Conservation (phyloP, 768 basidiomycete species). For the Hericium alpestre region DNA sequence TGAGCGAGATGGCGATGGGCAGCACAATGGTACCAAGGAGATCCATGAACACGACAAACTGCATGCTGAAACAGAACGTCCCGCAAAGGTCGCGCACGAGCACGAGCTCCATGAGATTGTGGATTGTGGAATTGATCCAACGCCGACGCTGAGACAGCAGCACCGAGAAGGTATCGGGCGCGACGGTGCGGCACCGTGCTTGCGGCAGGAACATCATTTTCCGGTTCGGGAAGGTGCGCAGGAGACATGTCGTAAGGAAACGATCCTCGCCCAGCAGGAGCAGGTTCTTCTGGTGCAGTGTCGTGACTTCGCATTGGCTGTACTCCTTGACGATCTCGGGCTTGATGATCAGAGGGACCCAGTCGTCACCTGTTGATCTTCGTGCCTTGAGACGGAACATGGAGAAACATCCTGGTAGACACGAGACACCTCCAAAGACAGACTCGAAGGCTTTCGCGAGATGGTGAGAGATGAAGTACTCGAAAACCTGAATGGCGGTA, state of each 20-base stretch:
- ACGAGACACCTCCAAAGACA: constrained; percentile 98
- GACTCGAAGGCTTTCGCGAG: constrained; percentile 98
- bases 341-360: constrained; percentile 94
- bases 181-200: constrained; percentile 88
- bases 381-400: constrained; percentile 98
- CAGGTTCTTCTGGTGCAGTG: constrained; percentile 96
- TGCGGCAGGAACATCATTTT: constrained; percentile 99
- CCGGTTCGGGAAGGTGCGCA: constrained; percentile 94
- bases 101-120: constrained; percentile 98
- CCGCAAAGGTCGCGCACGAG: constrained; percentile 95
- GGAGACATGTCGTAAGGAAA: constrained; percentile 91
- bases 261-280: constrained; percentile 96
- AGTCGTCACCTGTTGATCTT: constrained; percentile 80
- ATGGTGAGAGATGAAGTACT: constrained; percentile 99
- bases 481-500: constrained; percentile 94
- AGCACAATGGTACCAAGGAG: constrained; percentile 84
- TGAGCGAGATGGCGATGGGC: constrained; percentile 86
- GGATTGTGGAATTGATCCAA: constrained; percentile 99
- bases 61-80: constrained; percentile 99
- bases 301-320: constrained; percentile 86
- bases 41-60: constrained; percentile 98
- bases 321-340: constrained; percentile 97
- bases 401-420: constrained; percentile 98
- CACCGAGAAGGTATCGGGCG: constrained; percentile 88
- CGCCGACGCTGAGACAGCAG: constrained; percentile 93